phyloP scores from a whole-genome alignment of 768 basidiomycete genomes.

The Mycena rosella region DNA sequence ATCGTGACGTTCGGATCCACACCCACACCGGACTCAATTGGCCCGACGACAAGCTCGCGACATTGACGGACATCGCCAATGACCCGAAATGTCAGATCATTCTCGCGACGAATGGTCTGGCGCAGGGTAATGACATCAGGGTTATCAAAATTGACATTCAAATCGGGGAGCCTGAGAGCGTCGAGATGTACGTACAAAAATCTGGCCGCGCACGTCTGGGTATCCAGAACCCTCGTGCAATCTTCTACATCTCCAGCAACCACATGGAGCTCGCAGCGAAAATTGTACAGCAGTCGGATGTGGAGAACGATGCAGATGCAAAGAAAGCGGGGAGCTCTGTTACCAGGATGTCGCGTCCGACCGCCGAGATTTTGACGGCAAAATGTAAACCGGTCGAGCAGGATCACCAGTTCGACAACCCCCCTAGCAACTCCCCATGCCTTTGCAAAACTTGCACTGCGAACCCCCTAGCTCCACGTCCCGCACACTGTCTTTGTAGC shows the following conservation, averaged over 20 bases:
- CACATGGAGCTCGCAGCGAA: not conserved
- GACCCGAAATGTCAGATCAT: conserved; percentile 5
- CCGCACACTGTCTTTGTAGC: not conserved
- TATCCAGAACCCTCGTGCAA: not conserved
- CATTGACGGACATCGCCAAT: not conserved
- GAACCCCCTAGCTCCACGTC: not conserved
- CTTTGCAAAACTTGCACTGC: not conserved
- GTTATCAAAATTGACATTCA: conserved; percentile 5
- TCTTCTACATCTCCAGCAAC: not conserved
- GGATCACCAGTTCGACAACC: conserved; percentile 9
- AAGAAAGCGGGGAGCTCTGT: not conserved
- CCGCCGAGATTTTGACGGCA: conserved; percentile 9
- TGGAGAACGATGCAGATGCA: conserved; percentile 11
- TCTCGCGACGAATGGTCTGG: conserved; percentile 1
- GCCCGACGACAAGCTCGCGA: conserved; percentile 1
- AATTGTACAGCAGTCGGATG: conserved; percentile 1
- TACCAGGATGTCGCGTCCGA: conserved; percentile 5
- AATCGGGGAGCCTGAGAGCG: conserved; percentile 14
- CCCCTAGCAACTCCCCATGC: not conserved
- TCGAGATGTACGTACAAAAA: conserved; percentile 15
- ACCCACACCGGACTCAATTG: conserved; percentile 1
- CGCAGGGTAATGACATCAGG: conserved; percentile 8
- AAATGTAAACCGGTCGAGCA: conserved; percentile 11
- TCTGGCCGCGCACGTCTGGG: not conserved
- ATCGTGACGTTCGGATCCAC: conserved; percentile 9